A percentile compares a stretch with the other conserved stretches of the same genome.
phyloP scores from a whole-genome alignment of 2,329 filamentous ascomycete species.

The Cladosporium phlei region DNA sequence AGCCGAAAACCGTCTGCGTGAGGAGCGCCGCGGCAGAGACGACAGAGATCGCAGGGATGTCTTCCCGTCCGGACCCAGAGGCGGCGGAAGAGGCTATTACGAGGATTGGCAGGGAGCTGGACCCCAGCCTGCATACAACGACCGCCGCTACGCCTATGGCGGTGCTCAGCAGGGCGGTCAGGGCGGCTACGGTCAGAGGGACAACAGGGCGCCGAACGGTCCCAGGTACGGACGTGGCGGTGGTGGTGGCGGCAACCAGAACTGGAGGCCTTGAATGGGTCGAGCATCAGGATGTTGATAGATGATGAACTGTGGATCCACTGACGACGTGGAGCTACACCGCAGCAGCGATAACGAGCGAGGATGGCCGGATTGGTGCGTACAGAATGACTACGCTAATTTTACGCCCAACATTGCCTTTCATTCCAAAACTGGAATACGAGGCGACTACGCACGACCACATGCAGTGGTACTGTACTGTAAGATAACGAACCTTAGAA shows the following conservation, averaged over 20 bases:
- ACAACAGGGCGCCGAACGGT: conserved; percentile 1
- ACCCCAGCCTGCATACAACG: conserved; percentile 7
- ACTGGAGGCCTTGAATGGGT: conserved; percentile 2
- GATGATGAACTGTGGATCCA: neutral
- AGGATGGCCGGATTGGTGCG: too few species aligned
- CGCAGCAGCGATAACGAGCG: too few species aligned
- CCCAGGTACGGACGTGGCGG: conserved; percentile 9
- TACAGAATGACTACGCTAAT: too few species aligned
- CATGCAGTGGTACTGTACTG: too few species aligned
- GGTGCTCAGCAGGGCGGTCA: too few species aligned
- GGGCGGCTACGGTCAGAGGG: neutral
- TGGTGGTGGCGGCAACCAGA: neutral
- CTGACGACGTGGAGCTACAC: too few species aligned
- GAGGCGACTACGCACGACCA: too few species aligned
- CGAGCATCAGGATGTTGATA: neutral
- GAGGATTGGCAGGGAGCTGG: conserved; percentile 11
- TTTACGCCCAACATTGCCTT: too few species aligned
- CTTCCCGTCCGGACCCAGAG: conserved; percentile 7
- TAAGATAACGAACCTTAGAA: too few species aligned
- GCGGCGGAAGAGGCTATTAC: conserved; percentile 1
- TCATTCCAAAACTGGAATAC: too few species aligned
- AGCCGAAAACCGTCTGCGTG: conserved; percentile 27
- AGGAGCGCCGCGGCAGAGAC: conserved; percentile 27
- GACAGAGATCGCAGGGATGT: conserved; percentile 15
- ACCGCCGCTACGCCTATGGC: conserved; percentile 6